phyloP scores from a whole-genome alignment of 306 rosid genomes.

The Benincasa hispida region DNA sequence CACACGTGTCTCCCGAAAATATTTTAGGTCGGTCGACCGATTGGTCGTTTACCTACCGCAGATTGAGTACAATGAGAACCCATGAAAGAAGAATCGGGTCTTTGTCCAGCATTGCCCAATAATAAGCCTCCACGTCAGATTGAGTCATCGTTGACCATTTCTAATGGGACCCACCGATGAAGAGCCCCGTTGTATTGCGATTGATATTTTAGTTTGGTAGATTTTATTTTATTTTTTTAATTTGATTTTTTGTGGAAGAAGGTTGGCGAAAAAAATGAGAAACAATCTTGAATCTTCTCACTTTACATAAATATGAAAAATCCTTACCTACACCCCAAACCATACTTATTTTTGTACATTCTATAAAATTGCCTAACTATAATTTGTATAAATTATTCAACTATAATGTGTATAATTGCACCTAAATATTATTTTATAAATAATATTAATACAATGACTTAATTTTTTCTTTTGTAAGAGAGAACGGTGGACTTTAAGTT shows the following conservation, averaged over 20 bases:
- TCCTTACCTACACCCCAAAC: too few species aligned
- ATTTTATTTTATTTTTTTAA: background rate
- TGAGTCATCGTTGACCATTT: background rate
- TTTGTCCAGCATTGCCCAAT: background rate
- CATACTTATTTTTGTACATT: too few species aligned
- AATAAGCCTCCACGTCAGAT: background rate
- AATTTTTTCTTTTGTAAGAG: too few species aligned
- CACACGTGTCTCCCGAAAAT: background rate
- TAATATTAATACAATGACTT: too few species aligned
- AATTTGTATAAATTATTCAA: too few species aligned
- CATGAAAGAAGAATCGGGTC: background rate
- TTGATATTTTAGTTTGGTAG: too few species aligned
- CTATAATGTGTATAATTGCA: too few species aligned
- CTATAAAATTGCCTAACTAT: too few species aligned
- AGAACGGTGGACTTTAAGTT: too few species aligned
- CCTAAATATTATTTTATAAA: too few species aligned
- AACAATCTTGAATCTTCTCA: background rate
- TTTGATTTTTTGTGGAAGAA: background rate
- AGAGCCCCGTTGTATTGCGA: background rate
- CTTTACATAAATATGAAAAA: too few species aligned
- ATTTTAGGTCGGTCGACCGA: background rate
- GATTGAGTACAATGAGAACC: background rate
- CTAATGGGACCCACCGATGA: background rate
- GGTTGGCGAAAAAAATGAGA: background rate
- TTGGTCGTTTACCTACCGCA: background rate